Evolutionary conservation across 148 eudicot genomes (phyloP).

Genomic region (Spergularia bocconei): DNA sequence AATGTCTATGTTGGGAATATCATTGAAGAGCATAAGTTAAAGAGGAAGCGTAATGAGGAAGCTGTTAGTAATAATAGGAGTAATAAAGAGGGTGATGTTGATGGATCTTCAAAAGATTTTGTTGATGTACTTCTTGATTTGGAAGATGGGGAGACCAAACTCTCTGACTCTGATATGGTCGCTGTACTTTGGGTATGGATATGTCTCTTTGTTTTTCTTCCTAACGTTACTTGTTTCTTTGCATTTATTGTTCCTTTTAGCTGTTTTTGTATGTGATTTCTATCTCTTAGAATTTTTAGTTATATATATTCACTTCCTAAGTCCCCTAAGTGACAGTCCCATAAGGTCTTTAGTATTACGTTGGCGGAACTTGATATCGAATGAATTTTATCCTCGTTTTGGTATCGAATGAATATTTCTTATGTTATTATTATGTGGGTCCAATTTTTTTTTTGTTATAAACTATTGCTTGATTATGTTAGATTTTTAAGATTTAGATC

Average conservation of each 20-base stretch:
- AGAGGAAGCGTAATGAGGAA: conserved; percentile 21
- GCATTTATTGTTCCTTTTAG: neutral
- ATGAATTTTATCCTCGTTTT: too few species aligned
- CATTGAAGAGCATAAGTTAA: conserved; percentile 51
- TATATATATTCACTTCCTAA: too few species aligned
- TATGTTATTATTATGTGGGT: neutral
- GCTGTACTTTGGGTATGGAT: conserved; percentile 88
- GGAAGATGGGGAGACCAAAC: conserved; percentile 53
- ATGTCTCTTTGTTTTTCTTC: neutral
- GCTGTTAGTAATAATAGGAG: neutral
- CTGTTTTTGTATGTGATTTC: too few species aligned
- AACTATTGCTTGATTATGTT: neutral
- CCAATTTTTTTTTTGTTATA: neutral
- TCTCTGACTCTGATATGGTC: conserved; percentile 70
- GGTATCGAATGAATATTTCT: neutral
- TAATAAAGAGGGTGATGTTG: conserved; percentile 8
- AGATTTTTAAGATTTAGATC: neutral
- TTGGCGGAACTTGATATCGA: neutral
- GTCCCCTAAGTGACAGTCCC: too few species aligned
- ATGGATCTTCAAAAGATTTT: conserved; percentile 49
- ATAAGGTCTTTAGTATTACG: neutral
- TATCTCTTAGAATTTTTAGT: too few species aligned
- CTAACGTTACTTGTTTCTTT: neutral
- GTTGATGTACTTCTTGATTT: conserved; percentile 84
- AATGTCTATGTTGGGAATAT: conserved; percentile 67